These are phyloP conservation scores for Alloascoidea hylecoeti DNA, from an alignment of 805 yeast genomes.

Conservation along the genomic window DNA sequence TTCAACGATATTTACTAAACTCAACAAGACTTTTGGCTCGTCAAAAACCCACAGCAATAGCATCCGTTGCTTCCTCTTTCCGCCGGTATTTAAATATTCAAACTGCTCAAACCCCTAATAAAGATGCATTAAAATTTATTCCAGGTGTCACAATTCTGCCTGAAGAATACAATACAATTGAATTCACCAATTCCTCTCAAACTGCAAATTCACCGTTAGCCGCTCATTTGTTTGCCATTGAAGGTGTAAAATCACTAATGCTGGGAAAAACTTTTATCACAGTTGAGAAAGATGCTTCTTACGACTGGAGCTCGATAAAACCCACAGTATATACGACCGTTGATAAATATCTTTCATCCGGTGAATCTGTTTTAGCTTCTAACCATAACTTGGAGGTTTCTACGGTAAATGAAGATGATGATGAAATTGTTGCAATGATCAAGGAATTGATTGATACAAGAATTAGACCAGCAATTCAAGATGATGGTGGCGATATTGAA, in stretches of 20 bases:
- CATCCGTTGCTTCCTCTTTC: no score
- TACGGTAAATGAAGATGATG: conserved; percentile 39
- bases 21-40: no score
- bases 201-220: conserved; percentile 59
- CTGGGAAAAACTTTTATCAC: conserved; percentile 79
- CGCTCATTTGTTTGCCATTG: conserved; percentile 55
- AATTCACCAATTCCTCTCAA: conserved; percentile 62
- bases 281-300: conserved; percentile 45
- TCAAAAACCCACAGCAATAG: no score
- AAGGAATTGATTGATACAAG: conserved; percentile 88
- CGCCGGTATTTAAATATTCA: conserved; percentile 43
- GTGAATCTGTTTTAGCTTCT: conserved; percentile 36
- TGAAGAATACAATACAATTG: conserved; percentile 44
- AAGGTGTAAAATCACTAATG: conserved; percentile 65
- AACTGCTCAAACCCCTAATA: conserved; percentile 78
- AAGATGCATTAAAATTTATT: conserved; percentile 69
- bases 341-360: conserved; percentile 29
- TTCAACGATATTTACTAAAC: no score
- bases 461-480: conserved; percentile 95
- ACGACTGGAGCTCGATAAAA: conserved; percentile 60
- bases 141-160: conserved; percentile 64
- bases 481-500: conserved; percentile 96
- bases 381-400: conserved; percentile 16
- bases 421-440: conserved; percentile 77
- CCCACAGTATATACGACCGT: conserved; percentile 40